Base-by-base conservation (phyloP, 305 asterid genomes). In the Caryopteris hybrid region DNA sequence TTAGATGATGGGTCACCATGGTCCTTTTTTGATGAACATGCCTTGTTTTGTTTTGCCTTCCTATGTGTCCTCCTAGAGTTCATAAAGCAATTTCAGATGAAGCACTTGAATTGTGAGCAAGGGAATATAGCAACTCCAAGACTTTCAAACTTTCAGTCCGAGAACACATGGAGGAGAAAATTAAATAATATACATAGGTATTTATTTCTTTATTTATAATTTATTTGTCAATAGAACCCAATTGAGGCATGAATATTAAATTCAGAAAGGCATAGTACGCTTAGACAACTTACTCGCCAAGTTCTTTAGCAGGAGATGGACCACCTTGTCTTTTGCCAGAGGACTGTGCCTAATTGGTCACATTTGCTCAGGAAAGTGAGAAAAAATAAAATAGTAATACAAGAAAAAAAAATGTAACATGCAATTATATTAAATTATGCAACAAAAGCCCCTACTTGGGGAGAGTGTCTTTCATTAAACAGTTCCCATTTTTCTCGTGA, bases 401-500 rank as follows among this genome's bases (percentile, higher is more conserved):
- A 7, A 39, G 22, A 21, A 43, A 11, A 54, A n/a, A 68, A n/a
- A 11, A 52, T 25, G 31, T 25, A 25, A 25, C 31, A 25, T 1
- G 31, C 31, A 25, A 25, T 25, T 25, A 25, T 1, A 4, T 25
- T 25, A 25, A 25, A 4, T 25, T 25, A 27, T 50, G 51, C 33
- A 29, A 25, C 1, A 47, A 47, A 73, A 41, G 38, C 21, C 55
- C 81, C 67, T 43, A 88, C 92, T 77, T 73, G 56, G 33, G 68
- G 61, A 38, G 73, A 33, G 17, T 43, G 34, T 41, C 31, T 20
- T 5, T 79, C 78, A 5, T 38, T 73, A 39, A 81, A 51, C 59
- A 76, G 61, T 52, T 83, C 71, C 92, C 92, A 88, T 43, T 70
- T 78, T 75, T 88, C 91, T 58, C 51, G 66, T 21, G 31, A 69